Conservation (phyloP, 306 rosid species). For the Canavalia gladiata region DNA sequence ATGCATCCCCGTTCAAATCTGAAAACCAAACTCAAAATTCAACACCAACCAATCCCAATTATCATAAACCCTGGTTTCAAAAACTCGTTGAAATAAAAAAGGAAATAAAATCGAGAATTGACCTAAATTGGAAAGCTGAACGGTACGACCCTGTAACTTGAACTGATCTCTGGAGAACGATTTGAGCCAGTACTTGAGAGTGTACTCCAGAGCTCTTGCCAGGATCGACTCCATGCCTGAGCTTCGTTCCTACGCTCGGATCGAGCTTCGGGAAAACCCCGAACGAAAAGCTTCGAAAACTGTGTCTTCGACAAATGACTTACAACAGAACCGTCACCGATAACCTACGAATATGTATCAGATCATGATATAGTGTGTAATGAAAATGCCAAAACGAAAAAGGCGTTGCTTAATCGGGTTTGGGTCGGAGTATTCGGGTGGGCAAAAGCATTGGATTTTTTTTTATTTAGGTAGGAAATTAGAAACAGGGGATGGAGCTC, state of each 20-base stretch:
- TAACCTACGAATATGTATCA: background rate
- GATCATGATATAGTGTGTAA: background rate
- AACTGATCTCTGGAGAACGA: slow-evolving; percentile 94
- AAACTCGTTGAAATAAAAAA: background rate
- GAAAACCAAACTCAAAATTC: background rate
- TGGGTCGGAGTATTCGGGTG: slow-evolving; percentile 33
- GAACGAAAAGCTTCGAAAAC: slow-evolving; percentile 17
- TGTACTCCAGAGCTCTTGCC: slow-evolving; percentile 86
- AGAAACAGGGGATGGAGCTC: slow-evolving; percentile 31
- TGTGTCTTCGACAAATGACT: background rate
- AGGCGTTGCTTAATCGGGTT: slow-evolving; percentile 28
- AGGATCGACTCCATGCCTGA: slow-evolving; percentile 83
- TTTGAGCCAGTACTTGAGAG: slow-evolving; percentile 96
- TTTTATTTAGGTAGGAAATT: background rate
- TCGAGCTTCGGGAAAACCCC: background rate
- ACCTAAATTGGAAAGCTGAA: slow-evolving; percentile 90
- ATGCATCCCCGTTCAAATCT: slow-evolving; percentile 92
- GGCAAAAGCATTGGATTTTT: slow-evolving; percentile 16
- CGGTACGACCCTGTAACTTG: slow-evolving; percentile 92
- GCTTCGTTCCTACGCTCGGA: slow-evolving; percentile 19
- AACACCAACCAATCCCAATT: slow-evolving; percentile 34
- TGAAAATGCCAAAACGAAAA: background rate
- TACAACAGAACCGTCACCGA: background rate
- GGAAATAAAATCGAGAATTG: slow-evolving; percentile 1
- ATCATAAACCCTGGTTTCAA: slow-evolving; percentile 12